Conservation (phyloP, 148 eudicot species). For the Fallopia convolvulus region DNA sequence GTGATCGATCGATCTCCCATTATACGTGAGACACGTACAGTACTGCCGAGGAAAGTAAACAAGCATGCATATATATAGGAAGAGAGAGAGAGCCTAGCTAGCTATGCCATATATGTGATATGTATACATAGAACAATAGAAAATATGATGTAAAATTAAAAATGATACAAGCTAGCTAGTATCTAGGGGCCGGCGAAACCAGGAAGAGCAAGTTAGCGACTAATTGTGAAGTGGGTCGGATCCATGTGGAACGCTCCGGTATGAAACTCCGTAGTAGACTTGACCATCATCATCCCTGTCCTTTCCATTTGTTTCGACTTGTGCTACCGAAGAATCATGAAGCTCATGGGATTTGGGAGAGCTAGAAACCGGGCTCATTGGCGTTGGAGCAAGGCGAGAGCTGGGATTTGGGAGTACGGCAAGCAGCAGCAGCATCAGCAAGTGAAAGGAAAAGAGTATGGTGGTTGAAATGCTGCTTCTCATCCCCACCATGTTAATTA, state of each 20-base stretch:
- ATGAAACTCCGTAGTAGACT: neutral
- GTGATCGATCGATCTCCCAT: too few species aligned
- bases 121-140: neutral
- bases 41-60: too few species aligned
- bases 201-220: neutral
- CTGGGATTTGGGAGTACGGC: neutral
- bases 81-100: too few species aligned
- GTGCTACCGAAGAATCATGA: neutral
- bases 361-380: neutral
- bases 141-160: too few species aligned
- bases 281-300: neutral
- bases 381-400: neutral
- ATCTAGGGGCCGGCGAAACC: neutral
- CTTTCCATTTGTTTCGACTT: neutral
- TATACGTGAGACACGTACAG: too few species aligned
- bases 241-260: neutral
- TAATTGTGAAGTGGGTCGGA: constrained; percentile 6
- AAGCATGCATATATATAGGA: too few species aligned
- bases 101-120: too few species aligned
- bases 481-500: neutral
- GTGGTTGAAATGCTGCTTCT: neutral
- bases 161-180: neutral
- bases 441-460: neutral
- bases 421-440: neutral
- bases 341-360: neutral